These are phyloP conservation scores for Ploettnerulaceae sp. DNA, from an alignment of 2,329 filamentous ascomycete genomes.

Conservation along the genomic window DNA sequence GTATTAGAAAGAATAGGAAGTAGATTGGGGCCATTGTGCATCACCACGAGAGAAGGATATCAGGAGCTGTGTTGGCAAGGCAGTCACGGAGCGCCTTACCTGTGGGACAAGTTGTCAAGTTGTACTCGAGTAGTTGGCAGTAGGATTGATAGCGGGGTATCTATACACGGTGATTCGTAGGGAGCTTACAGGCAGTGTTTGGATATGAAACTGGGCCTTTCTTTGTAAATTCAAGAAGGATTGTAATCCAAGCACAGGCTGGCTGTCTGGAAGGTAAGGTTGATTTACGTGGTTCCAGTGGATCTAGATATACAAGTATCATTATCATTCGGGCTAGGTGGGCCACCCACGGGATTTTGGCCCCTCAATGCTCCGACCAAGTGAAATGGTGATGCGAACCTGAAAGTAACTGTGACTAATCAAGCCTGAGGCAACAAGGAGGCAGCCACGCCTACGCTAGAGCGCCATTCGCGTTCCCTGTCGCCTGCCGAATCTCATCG, in stretches of 20 bases:
- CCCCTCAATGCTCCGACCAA: neutral
- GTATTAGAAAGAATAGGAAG: neutral
- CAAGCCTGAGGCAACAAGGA: constrained; percentile 9
- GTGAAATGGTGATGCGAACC: too few relatives aligned
- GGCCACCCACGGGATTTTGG: neutral
- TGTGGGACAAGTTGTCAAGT: constrained; percentile 6
- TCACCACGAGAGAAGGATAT: neutral
- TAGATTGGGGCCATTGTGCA: neutral
- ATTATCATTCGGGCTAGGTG: too few relatives aligned
- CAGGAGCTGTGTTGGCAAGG: constrained; percentile 13
- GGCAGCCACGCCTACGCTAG: neutral
- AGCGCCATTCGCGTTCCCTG: constrained; percentile 21
- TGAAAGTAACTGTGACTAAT: too few relatives aligned
- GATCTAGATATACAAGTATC: too few relatives aligned
- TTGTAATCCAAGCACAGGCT: neutral
- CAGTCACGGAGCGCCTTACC: constrained; percentile 20
- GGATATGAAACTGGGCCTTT: neutral
- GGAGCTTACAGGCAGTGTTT: neutral
- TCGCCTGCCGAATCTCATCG: constrained; percentile 24
- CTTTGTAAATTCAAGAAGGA: too few relatives aligned
- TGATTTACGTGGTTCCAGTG: constrained; percentile 14
- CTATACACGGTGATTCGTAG: neutral
- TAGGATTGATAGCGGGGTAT: constrained; percentile 12
- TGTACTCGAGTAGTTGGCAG: neutral
- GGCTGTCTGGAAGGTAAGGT: too few relatives aligned